A percentile compares a stretch with the other conserved stretches of the same genome.
These are phyloP conservation scores for Graphium sp. DNA, from an alignment of 2,329 filamentous ascomycete species.

Conservation along the genomic window DNA sequence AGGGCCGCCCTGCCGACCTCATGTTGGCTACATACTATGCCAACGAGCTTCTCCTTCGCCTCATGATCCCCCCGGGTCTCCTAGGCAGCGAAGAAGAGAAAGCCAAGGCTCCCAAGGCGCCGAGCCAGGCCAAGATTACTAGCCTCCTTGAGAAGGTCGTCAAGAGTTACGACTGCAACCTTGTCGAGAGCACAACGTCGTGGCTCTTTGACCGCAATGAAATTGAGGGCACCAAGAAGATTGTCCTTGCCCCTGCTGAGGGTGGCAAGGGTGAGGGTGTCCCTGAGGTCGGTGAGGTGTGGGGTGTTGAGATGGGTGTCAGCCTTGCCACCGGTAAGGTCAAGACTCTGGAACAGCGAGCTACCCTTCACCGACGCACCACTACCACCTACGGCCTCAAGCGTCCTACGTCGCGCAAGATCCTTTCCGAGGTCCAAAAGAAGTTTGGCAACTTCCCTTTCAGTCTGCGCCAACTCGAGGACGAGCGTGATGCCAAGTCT, in stretches of 20 bases:
- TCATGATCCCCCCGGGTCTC: slow-evolving; percentile 83
- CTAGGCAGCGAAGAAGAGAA: slow-evolving; percentile 81
- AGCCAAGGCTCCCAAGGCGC: slow-evolving; percentile 65
- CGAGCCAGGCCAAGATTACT: slow-evolving; percentile 75
- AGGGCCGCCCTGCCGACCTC: slow-evolving; percentile 70
- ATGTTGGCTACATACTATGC: slow-evolving; percentile 84
- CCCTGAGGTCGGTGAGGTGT: slow-evolving; percentile 82
- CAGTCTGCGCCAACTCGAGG: slow-evolving; percentile 89
- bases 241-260: slow-evolving; percentile 75
- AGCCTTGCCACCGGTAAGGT: slow-evolving; percentile 86
- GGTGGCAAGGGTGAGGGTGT: slow-evolving; percentile 80
- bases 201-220: slow-evolving; percentile 96
- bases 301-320: slow-evolving; percentile 94
- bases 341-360: slow-evolving; percentile 74
- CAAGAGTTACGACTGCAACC: slow-evolving; percentile 76
- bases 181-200: slow-evolving; percentile 95
- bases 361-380: slow-evolving; percentile 87
- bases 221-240: slow-evolving; percentile 95
- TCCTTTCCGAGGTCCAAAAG: slow-evolving; percentile 87
- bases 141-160: slow-evolving; percentile 78
- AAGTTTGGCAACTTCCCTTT: slow-evolving; percentile 98
- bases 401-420: slow-evolving; percentile 81
- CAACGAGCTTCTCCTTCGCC: slow-evolving; percentile 81
- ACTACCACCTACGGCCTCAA: slow-evolving; percentile 85
- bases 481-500: slow-evolving; percentile 89